Base-by-base conservation (phyloP, 176 grass and related monocot genomes). In the Aegilops speltoides region DNA sequence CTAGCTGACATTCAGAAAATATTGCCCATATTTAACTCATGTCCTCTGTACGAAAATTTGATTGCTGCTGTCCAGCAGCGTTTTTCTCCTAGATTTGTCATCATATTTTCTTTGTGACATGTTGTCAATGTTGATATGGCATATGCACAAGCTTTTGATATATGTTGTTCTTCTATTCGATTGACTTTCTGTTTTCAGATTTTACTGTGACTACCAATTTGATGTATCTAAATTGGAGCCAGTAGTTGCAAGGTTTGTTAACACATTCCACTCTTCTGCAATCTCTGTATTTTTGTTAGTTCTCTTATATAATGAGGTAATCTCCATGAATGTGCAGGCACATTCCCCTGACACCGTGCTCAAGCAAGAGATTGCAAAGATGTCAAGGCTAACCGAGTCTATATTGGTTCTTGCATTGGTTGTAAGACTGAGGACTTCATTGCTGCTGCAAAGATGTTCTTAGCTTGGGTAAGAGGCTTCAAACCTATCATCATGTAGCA, bases 361-460 rank as follows among this genome's bases (percentile, higher is more conserved):
- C 43, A 13, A 45, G 11, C 43, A 45, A 45, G 43, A 43, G 0
- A 43, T 3, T 43, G 40, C 40, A 43, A 11, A 45, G 43, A 45
- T 45, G 43, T 45, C 43, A 45, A 45, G 43, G 4, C 3, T 45
- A 13, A 45, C 43, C 43, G 3, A 45, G 11, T 13, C 43, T 45
- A 45, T 45, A 45, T 45, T 45, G 43, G 43, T 45, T 45, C 43
- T 88, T 98, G 96, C 79, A 98, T 92, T 63, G 96, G 96, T 80
- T 92, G 96, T 41, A 98, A 98, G 82, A 96, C 92, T 1, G 90
- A 94, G 76, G 96, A 98, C 79, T 98, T 98, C 79, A 56, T 98
- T 71, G 88, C 92, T 88, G 96, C 93, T 37, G 95, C 95, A 8
- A 95, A 93, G 82, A 87, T 97, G 73, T 88, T 97, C 85, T 86